phyloP scores from a whole-genome alignment of 2,329 filamentous ascomycete species.

The Apiospora aurea region DNA sequence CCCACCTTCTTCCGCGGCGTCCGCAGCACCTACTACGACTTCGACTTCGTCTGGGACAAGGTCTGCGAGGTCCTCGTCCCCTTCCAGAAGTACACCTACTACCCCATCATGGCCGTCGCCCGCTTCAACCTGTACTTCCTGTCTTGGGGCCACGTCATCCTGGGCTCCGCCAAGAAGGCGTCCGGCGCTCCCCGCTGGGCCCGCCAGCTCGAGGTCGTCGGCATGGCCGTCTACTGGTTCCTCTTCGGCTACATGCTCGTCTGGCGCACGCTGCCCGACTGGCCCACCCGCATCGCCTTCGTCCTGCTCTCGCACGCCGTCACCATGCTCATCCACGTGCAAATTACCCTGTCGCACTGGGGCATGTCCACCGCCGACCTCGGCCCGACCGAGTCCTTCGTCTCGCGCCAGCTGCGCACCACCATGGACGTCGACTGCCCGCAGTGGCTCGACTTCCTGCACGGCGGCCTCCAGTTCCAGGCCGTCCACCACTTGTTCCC shows the following conservation, averaged over 20 bases:
- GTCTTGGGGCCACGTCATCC: constrained; percentile 69
- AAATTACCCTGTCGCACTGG: constrained; percentile 77
- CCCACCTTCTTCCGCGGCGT: constrained; percentile 70
- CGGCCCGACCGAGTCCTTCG: constrained; percentile 70
- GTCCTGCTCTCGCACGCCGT: constrained; percentile 70
- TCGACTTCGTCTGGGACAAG: constrained; percentile 68
- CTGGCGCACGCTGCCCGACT: constrained; percentile 65
- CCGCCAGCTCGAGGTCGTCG: constrained; percentile 68
- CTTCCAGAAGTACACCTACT: constrained; percentile 72
- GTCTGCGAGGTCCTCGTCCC: constrained; percentile 65
- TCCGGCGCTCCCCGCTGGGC: constrained; percentile 70
- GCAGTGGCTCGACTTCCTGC: constrained; percentile 74
- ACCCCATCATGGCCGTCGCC: constrained; percentile 70
- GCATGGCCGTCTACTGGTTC: constrained; percentile 71
- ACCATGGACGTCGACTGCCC: constrained; percentile 80
- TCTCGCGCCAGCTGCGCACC: constrained; percentile 73
- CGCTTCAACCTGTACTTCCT: constrained; percentile 77
- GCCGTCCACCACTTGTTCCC: constrained; percentile 75
- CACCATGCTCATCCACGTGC: constrained; percentile 73
- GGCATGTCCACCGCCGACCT: constrained; percentile 73
- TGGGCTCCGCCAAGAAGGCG: constrained; percentile 2
- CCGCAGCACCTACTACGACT: constrained; percentile 71
- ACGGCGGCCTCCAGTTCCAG: constrained; percentile 77
- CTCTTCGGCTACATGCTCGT: constrained; percentile 72
- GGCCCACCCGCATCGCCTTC: constrained; percentile 64